Percentiles rank a stretch among this genome's conserved stretches.
Conservation (phyloP, 306 rosid genomes). For the Casuarina cunninghamiana region DNA sequence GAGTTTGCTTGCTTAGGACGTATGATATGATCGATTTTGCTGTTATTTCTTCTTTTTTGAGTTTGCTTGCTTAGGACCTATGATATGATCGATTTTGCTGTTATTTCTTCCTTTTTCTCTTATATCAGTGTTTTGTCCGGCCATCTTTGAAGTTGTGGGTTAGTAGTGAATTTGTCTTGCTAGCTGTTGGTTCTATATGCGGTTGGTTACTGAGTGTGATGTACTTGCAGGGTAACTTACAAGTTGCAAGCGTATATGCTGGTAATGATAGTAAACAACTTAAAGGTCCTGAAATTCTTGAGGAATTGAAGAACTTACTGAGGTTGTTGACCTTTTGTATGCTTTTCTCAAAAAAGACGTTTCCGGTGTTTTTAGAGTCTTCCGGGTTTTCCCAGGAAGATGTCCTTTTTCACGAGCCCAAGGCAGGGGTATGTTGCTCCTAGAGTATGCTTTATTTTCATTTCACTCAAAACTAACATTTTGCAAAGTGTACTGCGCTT, state of each 20-base stretch:
- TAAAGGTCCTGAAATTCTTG: conserved; percentile 67
- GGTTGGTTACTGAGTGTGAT: conserved; percentile 10
- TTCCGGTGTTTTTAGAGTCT: conserved; percentile 85
- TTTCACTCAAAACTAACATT: background rate
- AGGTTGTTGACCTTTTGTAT: conserved; percentile 75
- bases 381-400: conserved; percentile 73
- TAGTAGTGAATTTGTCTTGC: background rate
- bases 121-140: too few relatives aligned
- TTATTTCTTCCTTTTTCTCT: too few relatives aligned
- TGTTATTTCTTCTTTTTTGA: too few relatives aligned
- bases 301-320: conserved; percentile 62
- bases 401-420: conserved; percentile 90
- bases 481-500: background rate
- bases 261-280: conserved; percentile 71
- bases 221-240: conserved; percentile 74
- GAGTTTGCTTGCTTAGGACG: background rate
- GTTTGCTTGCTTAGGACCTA: too few relatives aligned
- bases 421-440: conserved; percentile 73
- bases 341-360: conserved; percentile 88
- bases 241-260: conserved; percentile 90
- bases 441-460: conserved; percentile 3
- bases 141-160: background rate
- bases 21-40: background rate
- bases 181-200: background rate
- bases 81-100: too few relatives aligned